Evolutionary conservation across 2,329 filamentous ascomycete genomes (phyloP).

Genomic region (Pleomassaria siparia): DNA sequence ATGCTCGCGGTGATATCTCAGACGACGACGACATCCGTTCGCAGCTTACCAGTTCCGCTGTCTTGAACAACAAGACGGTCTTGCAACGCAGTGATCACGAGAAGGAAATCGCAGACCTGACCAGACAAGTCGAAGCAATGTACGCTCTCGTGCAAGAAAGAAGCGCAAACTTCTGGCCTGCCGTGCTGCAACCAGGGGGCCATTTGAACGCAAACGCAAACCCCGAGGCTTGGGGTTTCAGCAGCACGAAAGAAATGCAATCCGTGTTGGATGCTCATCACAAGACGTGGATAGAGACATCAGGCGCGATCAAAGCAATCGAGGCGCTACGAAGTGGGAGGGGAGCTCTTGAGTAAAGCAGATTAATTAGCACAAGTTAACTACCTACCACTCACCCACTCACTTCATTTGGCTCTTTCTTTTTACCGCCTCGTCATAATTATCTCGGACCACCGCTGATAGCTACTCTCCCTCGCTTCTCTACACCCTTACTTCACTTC

Average conservation of each 20-base stretch:
- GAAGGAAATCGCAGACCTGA: constrained; percentile 17
- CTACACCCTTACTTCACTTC: no score
- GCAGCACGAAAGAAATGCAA: constrained; percentile 24
- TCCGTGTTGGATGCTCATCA: constrained; percentile 22
- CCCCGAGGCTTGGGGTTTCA: constrained; percentile 11
- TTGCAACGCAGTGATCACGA: constrained; percentile 13
- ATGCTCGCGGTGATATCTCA: constrained; percentile 31
- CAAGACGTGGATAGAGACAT: constrained; percentile 29
- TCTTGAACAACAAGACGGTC: constrained; percentile 7
- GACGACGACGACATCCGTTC: constrained; percentile 24
- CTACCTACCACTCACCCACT: no score
- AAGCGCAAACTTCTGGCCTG: constrained; percentile 14
- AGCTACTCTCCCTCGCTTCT: no score
- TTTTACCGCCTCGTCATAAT: no score
- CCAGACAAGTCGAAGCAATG: constrained; percentile 21
- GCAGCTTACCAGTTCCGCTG: constrained; percentile 21
- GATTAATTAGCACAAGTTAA: not conserved
- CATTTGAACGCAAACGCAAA: not conserved
- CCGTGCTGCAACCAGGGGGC: constrained; percentile 6
- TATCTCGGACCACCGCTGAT: no score
- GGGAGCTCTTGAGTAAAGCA: no score
- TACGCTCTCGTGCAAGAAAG: constrained; percentile 3
- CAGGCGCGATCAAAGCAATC: constrained; percentile 26
- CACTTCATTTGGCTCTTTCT: no score
- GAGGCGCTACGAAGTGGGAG: not conserved